Conservation (phyloP, 2,329 filamentous ascomycete species). For the Dactylellina leptospora region DNA sequence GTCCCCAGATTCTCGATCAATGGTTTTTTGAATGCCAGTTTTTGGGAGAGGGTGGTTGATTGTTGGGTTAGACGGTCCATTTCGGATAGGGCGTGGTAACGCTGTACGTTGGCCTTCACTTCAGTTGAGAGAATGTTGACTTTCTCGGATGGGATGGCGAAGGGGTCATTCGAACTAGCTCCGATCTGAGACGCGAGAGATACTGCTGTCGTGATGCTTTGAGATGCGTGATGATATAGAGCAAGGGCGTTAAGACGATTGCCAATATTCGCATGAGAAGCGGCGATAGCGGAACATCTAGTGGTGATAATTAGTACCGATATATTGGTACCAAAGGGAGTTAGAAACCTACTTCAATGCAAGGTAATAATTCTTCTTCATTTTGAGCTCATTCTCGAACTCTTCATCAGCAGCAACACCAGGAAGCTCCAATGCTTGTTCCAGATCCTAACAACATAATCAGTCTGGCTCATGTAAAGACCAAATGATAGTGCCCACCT, state of each 20-base stretch:
- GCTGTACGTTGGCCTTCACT: slow-evolving; percentile 76
- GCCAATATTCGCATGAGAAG: slow-evolving; percentile 79
- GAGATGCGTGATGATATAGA: slow-evolving; percentile 76
- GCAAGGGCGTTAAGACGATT: slow-evolving; percentile 83
- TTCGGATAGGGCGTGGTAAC: slow-evolving; percentile 85
- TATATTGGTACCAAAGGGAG: not conserved
- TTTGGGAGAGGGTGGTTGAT: slow-evolving; percentile 57
- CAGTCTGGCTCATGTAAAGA: not conserved
- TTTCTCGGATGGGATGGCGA: slow-evolving; percentile 72
- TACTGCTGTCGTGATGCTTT: slow-evolving; percentile 63
- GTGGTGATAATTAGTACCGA: slow-evolving; percentile 5
- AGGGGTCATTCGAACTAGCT: slow-evolving; percentile 68
- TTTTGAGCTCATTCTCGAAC: slow-evolving; percentile 80
- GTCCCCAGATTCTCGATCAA: slow-evolving; percentile 78
- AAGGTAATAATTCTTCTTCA: slow-evolving; percentile 82
- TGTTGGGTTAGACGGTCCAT: slow-evolving; percentile 64
- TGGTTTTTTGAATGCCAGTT: slow-evolving; percentile 68
- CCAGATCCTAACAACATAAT: slow-evolving; percentile 77
- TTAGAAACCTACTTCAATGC: slow-evolving; percentile 73
- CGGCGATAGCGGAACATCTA: slow-evolving; percentile 82
- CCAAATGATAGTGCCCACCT: slow-evolving; percentile 44
- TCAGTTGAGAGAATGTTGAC: slow-evolving; percentile 69
- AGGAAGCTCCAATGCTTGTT: slow-evolving; percentile 86
- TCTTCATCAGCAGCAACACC: slow-evolving; percentile 84
- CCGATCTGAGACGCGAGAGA: slow-evolving; percentile 59